phyloP scores from a whole-genome alignment of 2,329 filamentous ascomycete species.

The Nigrograna mackinnonii region DNA sequence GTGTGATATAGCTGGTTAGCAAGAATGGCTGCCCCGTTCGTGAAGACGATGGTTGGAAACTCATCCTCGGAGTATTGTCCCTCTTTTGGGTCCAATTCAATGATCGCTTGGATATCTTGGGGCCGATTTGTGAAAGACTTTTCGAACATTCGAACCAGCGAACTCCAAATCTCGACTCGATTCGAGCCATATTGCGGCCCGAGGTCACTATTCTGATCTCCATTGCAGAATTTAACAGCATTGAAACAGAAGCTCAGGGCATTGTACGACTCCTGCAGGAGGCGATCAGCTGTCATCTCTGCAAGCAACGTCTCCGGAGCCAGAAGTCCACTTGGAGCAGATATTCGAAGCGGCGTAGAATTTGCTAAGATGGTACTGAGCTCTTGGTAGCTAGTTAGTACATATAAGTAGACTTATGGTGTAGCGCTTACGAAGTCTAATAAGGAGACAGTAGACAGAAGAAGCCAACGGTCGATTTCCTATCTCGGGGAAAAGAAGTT shows the following conservation, averaged over 20 bases:
- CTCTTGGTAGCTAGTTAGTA: too few species aligned
- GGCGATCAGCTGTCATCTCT: too few species aligned
- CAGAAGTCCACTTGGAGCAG: too few species aligned
- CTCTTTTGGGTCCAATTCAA: constrained; percentile 32
- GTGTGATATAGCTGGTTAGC: constrained; percentile 62
- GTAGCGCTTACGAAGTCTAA: constrained; percentile 17
- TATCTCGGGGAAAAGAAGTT: constrained; percentile 9
- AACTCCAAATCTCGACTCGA: constrained; percentile 23
- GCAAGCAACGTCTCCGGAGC: too few species aligned
- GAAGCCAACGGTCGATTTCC: constrained; percentile 6
- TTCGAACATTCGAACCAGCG: constrained; percentile 15
- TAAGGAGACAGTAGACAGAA: constrained; percentile 19
- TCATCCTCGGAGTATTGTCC: constrained; percentile 21
- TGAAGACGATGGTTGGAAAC: constrained; percentile 51
- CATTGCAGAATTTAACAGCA: constrained; percentile 20
- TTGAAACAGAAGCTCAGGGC: constrained; percentile 21
- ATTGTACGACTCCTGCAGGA: constrained; percentile 15
- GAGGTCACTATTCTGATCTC: constrained; percentile 21
- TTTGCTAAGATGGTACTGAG: too few species aligned
- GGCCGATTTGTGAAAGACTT: constrained; percentile 24
- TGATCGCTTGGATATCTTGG: constrained; percentile 29
- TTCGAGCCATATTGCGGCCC: constrained; percentile 21
- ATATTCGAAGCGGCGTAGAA: too few species aligned
- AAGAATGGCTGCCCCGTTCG: constrained; percentile 47
- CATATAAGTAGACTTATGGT: not conserved